phyloP scores from a whole-genome alignment of 108 stramenopile species.

The Cyclotella atomus region DNA sequence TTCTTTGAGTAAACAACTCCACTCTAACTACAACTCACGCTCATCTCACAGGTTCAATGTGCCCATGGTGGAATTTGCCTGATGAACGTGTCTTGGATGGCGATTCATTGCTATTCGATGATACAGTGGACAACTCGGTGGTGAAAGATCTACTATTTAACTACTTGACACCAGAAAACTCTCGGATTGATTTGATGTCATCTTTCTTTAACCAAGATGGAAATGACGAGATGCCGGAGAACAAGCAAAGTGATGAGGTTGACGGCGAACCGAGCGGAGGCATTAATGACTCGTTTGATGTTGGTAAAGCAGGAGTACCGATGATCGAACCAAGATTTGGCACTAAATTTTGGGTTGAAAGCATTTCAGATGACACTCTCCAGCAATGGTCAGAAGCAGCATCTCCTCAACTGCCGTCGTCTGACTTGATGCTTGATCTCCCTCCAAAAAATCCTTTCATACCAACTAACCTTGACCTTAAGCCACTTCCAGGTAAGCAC shows the following conservation, averaged over 20 bases:
- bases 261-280: neutral
- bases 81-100: slow-evolving; percentile 80
- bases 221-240: neutral
- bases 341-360: slow-evolving; percentile 59
- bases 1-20: no score
- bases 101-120: slow-evolving; percentile 70
- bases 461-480: slow-evolving; percentile 71
- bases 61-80: slow-evolving; percentile 67
- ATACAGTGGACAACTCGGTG: slow-evolving; percentile 48
- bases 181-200: slow-evolving; percentile 78
- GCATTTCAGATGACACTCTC: slow-evolving; percentile 45
- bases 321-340: slow-evolving; percentile 65
- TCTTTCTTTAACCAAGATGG: slow-evolving; percentile 68
- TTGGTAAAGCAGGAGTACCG: slow-evolving; percentile 27
- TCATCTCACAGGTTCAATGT: slow-evolving; percentile 44
- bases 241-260: slow-evolving; percentile 6
- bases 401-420: slow-evolving; percentile 54
- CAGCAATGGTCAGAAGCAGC: slow-evolving; percentile 50
- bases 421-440: slow-evolving; percentile 55
- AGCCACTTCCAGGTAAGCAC: slow-evolving; percentile 56
- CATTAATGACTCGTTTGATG: slow-evolving; percentile 14
- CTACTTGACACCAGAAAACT: slow-evolving; percentile 70
- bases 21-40: no score
- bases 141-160: slow-evolving; percentile 59
- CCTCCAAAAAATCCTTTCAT: slow-evolving; percentile 81